A percentile compares a stretch with the other conserved stretches of the same genome.
phyloP scores from a whole-genome alignment of 805 yeast species.

The Zygosaccharomyces siamensis region DNA sequence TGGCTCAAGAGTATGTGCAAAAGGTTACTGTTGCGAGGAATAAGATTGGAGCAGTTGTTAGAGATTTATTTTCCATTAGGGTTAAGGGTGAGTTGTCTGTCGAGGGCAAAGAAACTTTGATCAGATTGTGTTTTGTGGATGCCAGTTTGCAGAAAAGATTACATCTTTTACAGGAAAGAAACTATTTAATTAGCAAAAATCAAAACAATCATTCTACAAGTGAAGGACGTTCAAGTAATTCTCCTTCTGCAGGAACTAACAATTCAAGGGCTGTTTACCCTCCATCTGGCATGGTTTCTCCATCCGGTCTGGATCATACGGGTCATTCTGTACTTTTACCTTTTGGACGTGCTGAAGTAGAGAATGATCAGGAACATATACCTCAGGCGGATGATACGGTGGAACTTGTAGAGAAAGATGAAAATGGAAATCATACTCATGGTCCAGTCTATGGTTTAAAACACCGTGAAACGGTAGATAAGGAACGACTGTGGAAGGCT shows the following conservation, averaged over 20 bases:
- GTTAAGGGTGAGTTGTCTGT: slow-evolving; percentile 49
- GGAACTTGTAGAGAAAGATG: slow-evolving; percentile 29
- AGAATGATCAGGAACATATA: slow-evolving; percentile 14
- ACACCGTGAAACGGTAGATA: slow-evolving; percentile 15
- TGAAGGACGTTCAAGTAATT: not conserved
- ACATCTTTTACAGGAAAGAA: slow-evolving; percentile 32
- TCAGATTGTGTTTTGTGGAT: slow-evolving; percentile 67
- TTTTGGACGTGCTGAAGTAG: slow-evolving; percentile 33
- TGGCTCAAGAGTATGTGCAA: slow-evolving; percentile 35
- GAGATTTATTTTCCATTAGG: slow-evolving; percentile 56
- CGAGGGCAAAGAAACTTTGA: slow-evolving; percentile 75
- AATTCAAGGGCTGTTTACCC: not conserved
- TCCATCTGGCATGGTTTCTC: slow-evolving; percentile 19
- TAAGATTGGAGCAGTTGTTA: slow-evolving; percentile 45
- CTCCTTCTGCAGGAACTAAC: not conserved
- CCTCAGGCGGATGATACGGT: slow-evolving; percentile 33
- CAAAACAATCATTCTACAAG: not conserved
- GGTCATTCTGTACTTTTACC: slow-evolving; percentile 38
- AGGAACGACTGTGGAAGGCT: slow-evolving; percentile 27
- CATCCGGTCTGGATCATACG: slow-evolving; percentile 26
- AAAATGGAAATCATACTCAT: slow-evolving; percentile 28
- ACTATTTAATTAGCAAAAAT: slow-evolving; percentile 1
- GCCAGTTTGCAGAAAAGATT: slow-evolving; percentile 59
- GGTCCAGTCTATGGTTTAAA: slow-evolving; percentile 15
- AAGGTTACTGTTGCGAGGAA: slow-evolving; percentile 38